Evolutionary conservation across 169 alveolate species (phyloP).

Genomic region (Cryptosporidium muris): DNA sequence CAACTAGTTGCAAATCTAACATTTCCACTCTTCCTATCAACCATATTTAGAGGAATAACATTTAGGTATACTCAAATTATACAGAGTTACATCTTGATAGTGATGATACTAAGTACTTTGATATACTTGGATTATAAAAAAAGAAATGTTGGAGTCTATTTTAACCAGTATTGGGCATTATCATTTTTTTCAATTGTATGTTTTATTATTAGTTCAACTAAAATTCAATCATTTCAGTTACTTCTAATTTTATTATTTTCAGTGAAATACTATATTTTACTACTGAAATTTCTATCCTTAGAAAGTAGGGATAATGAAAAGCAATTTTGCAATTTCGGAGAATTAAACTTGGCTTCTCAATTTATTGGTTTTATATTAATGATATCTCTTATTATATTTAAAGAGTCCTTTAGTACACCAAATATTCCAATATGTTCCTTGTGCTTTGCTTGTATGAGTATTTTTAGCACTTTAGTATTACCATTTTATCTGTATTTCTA

Average conservation of each 20-base stretch:
- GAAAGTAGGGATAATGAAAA: neutral
- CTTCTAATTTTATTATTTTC: neutral
- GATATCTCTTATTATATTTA: slow-evolving; percentile 21
- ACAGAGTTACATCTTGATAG: no score
- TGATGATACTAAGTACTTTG: neutral
- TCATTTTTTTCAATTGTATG: neutral
- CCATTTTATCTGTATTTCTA: neutral
- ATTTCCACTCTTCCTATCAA: slow-evolving; percentile 40
- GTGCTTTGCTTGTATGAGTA: no score
- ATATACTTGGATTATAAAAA: neutral
- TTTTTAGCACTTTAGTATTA: no score
- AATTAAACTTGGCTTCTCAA: slow-evolving; percentile 53
- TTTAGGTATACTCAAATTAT: neutral
- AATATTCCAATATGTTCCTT: no score
- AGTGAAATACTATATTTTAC: slow-evolving; percentile 13
- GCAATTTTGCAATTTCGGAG: slow-evolving; percentile 35
- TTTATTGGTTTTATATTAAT: slow-evolving; percentile 12
- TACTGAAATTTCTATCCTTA: slow-evolving; percentile 9
- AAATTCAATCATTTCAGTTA: neutral
- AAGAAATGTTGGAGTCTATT: neutral
- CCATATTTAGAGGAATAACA: slow-evolving; percentile 11
- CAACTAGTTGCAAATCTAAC: slow-evolving; percentile 32
- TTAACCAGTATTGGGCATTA: neutral
- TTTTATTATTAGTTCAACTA: neutral
- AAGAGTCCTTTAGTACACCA: neutral